Conservation (phyloP, 345 rosid species). For the Arabis hirsuta region DNA sequence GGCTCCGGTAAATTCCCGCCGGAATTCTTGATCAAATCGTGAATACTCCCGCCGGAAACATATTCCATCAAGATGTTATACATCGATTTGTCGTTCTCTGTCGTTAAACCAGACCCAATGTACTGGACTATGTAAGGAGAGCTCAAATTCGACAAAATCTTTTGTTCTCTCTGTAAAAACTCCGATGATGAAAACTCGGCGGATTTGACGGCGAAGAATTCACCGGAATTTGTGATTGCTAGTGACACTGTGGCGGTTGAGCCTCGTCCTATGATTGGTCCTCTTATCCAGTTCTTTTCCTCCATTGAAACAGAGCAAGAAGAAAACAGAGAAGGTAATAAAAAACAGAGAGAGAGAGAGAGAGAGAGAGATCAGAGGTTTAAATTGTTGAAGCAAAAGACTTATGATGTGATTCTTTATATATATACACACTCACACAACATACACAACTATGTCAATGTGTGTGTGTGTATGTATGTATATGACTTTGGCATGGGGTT, state of each 20-base stretch:
- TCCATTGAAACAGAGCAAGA: constrained; percentile 39
- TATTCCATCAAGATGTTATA: constrained; percentile 79
- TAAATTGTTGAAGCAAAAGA: constrained; percentile 33
- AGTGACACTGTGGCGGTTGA: constrained; percentile 83
- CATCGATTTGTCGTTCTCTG: constrained; percentile 39
- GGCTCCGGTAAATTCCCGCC: constrained; percentile 69
- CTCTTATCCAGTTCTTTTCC: constrained; percentile 73
- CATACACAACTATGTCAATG: background rate
- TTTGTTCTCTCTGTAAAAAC: constrained; percentile 59
- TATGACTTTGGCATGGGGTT: constrained; percentile 46
- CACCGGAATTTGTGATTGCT: constrained; percentile 58
- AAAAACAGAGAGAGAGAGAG: constrained; percentile 27
- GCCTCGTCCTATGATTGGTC: constrained; percentile 80
- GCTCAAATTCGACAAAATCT: constrained; percentile 58
- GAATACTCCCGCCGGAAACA: constrained; percentile 68
- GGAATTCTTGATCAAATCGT: constrained; percentile 53
- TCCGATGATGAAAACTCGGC: constrained; percentile 56
- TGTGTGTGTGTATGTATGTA: constrained; percentile 1
- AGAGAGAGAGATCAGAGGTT: constrained; percentile 33
- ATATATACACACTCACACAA: constrained; percentile 32
- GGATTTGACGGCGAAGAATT: constrained; percentile 72
- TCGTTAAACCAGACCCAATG: constrained; percentile 55
- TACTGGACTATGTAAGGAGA: constrained; percentile 66
- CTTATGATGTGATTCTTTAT: constrained; percentile 37
- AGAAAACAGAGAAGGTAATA: constrained; percentile 18